Conservation (phyloP, 495 filamentous ascomycete species). For the Tuber melanosporum region DNA sequence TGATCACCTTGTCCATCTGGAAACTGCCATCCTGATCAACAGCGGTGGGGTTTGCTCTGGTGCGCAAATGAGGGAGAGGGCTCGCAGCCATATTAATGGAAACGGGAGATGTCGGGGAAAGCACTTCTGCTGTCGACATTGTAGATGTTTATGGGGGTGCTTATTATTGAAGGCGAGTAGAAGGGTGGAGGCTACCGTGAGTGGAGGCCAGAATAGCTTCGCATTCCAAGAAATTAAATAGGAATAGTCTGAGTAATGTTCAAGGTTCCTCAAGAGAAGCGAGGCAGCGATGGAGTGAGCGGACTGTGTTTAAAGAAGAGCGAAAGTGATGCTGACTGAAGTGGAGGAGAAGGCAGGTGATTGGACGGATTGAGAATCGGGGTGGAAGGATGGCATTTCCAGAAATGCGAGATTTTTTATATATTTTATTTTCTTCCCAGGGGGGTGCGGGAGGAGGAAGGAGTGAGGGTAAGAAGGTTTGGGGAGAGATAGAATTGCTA, state of each 20-base stretch:
- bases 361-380: constrained; percentile 13
- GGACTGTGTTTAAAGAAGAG: constrained; percentile 28
- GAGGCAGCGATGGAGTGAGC: constrained; percentile 9
- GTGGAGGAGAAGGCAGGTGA: constrained; percentile 23
- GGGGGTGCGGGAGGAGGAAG: neutral
- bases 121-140: constrained; percentile 39
- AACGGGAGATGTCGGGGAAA: constrained; percentile 25
- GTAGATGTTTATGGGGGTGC: constrained; percentile 5
- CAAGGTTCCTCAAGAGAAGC: neutral
- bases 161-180: neutral
- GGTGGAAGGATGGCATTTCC: constrained; percentile 25
- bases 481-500: constrained; percentile 5
- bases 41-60: constrained; percentile 39
- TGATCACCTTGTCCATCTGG: constrained; percentile 86
- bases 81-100: constrained; percentile 16
- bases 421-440: neutral
- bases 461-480: neutral
- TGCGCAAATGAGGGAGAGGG: constrained; percentile 35
- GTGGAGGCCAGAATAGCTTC: neutral
- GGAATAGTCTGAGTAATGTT: neutral
- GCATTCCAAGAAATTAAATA: neutral
- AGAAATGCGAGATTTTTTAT: constrained; percentile 22
- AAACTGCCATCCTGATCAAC: constrained; percentile 95
- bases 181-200: constrained; percentile 25
- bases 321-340: constrained; percentile 10